phyloP scores from a whole-genome alignment of 2,329 filamentous ascomycete genomes.

The Zarea fungicola region DNA sequence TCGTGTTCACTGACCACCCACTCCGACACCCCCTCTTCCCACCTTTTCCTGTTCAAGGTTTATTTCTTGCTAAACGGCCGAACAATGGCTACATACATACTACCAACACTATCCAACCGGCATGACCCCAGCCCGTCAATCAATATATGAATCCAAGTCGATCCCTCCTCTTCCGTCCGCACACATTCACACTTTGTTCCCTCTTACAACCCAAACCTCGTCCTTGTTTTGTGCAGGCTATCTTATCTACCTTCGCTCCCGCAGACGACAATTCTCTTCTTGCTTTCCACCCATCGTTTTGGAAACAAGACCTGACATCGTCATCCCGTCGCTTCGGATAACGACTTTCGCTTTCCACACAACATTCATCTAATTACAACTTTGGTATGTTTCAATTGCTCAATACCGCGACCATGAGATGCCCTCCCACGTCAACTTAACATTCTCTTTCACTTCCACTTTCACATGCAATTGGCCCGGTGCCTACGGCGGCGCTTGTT shows the following conservation, averaged over 20 bases:
- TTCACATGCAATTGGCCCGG: no score
- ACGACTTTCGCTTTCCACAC: conserved; percentile 10
- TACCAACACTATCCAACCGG: no score
- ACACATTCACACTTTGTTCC: neutral
- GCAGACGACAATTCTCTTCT: conserved; percentile 6
- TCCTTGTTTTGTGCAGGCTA: neutral
- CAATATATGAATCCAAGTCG: conserved; percentile 10
- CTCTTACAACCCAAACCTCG: no score
- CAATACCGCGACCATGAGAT: no score
- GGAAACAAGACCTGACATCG: conserved; percentile 2
- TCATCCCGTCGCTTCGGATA: no score
- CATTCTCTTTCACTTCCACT: neutral
- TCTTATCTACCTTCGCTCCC: conserved; percentile 7
- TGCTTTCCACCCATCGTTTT: conserved; percentile 11
- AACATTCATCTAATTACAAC: conserved; percentile 10
- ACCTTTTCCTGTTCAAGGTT: neutral
- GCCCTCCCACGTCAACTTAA: no score
- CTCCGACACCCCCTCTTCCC: neutral
- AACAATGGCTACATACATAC: conserved; percentile 4
- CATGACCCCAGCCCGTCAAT: neutral
- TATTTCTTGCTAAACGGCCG: conserved; percentile 5
- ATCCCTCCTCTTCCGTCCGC: conserved; percentile 5
- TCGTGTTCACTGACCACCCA: neutral
- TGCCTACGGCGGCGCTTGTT: no score
- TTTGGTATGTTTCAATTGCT: neutral